Base-by-base conservation (phyloP, 1,284 basidiomycete species). In the Ganoderma meredithae region DNA sequence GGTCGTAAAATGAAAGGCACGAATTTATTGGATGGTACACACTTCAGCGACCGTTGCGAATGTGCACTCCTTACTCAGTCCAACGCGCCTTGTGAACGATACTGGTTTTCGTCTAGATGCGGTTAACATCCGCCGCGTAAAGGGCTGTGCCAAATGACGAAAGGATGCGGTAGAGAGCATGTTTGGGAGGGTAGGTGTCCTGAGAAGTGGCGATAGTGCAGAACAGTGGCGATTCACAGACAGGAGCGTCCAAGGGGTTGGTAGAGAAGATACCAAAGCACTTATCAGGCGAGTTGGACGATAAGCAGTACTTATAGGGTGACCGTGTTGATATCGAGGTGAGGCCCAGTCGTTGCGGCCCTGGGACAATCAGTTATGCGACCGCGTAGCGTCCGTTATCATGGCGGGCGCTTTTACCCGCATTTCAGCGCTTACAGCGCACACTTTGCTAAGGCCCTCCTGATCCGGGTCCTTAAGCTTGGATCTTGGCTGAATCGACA, bases 41-140 rank as follows among this genome's bases (percentile, higher is more conserved):
- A 73, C 74, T 65, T 75, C 71, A 10, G 71, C 67, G 13, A 72
- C 68, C 1, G 74, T 75, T 15, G 74, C 74, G 43, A 64, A 72
- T 0, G 71, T 60, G 27, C 72, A 60, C 31, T 56, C 49, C 2
- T 47, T 58, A 15, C 22, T 41, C 22, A 56, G 60, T 12, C 41
- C 52, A 10, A 36, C 36, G 17, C 41, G 25, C 7, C 40, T 43
- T 2, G 52, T 22, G 10, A 15, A 63, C 43, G 67, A 65, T 58
- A 53, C 41, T 8, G 58, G 39, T 47, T 61, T 59, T 3, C 62
- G 19, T 0, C 56, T 15, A 1, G 66, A 39, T 2, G 55, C 36
- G 25, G 62, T 49, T 5, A 62, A 44, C 43, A 72, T 25, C 10
- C 65, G 65, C 31, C 70, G 65, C 64, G 67, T 27, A 17, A 62